Conservation (phyloP, 2,329 filamentous ascomycete species). For the Colletotrichum liaoningense region DNA sequence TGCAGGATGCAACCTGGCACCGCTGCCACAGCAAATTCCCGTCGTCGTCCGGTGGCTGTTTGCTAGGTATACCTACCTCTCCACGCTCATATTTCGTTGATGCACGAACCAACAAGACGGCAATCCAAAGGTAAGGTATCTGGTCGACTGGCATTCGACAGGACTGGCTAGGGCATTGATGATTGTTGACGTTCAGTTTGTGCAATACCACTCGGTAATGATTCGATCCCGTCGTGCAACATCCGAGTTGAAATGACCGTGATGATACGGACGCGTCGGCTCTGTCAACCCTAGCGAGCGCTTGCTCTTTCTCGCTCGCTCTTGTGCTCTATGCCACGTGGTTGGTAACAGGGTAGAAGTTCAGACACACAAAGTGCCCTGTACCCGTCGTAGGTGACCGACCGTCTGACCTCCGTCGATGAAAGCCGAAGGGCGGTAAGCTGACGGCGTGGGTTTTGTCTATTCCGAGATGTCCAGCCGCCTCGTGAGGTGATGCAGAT, state of each 20-base stretch:
- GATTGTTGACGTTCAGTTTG: neutral
- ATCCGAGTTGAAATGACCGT: neutral
- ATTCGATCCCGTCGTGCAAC: neutral
- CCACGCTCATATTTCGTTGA: neutral
- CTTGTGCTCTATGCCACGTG: neutral
- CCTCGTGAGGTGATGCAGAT: neutral
- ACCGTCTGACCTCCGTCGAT: neutral
- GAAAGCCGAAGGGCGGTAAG: conserved; percentile 25
- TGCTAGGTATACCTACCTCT: neutral
- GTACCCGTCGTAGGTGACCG: too few relatives aligned
- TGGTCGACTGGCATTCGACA: neutral
- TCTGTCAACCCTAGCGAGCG: neutral
- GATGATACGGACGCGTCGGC: neutral
- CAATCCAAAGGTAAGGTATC: neutral
- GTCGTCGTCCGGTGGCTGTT: neutral
- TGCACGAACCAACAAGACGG: neutral
- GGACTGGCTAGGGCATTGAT: neutral
- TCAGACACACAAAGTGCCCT: neutral
- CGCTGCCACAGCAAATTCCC: conserved; percentile 4
- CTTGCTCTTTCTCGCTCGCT: neutral
- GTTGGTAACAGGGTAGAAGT: neutral
- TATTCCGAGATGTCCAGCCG: neutral
- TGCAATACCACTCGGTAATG: conserved; percentile 1
- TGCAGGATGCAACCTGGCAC: conserved; percentile 13
- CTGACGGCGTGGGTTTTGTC: conserved; percentile 16